Conservation (phyloP, 306 rosid species). For the Luffa aegyptiaca region DNA sequence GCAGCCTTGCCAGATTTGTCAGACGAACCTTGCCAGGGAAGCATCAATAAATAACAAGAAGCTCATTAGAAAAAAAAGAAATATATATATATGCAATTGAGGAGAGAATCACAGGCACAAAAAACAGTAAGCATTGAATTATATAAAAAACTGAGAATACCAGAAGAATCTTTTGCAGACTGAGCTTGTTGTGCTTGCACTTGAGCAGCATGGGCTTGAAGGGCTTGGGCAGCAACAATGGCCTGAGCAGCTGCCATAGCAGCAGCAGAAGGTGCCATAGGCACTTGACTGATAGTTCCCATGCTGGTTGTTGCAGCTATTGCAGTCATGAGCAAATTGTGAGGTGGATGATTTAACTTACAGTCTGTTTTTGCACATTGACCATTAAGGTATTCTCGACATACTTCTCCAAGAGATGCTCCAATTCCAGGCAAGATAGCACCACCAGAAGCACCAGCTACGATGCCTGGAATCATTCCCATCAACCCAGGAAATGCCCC, state of each 20-base stretch:
- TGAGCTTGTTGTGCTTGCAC: slow-evolving; percentile 63
- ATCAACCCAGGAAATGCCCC: slow-evolving; percentile 93
- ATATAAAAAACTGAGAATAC: slow-evolving; percentile 25
- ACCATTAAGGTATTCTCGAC: slow-evolving; percentile 91
- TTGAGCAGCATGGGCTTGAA: slow-evolving; percentile 98
- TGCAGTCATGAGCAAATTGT: slow-evolving; percentile 91
- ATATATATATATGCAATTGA: background rate
- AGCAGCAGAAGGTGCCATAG: slow-evolving; percentile 99
- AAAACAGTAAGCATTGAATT: background rate
- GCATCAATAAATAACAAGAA: slow-evolving; percentile 13
- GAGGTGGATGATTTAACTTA: slow-evolving; percentile 92
- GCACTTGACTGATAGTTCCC: slow-evolving; percentile 93
- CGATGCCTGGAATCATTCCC: slow-evolving; percentile 95
- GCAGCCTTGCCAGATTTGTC: slow-evolving; percentile 69
- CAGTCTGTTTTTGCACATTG: slow-evolving; percentile 88
- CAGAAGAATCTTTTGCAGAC: slow-evolving; percentile 70
- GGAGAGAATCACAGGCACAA: background rate
- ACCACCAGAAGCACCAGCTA: slow-evolving; percentile 92
- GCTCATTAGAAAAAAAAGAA: background rate
- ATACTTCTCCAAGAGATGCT: slow-evolving; percentile 89
- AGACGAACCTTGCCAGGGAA: slow-evolving; percentile 43
- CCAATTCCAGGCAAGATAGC: slow-evolving; percentile 97
- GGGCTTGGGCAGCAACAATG: slow-evolving; percentile 98
- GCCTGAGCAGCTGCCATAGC: slow-evolving; percentile 99
- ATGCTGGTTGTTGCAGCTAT: slow-evolving; percentile 87